A percentile compares a stretch with the other conserved stretches of the same genome.
Conservation (phyloP, 345 rosid genomes). For the Raphanus raphanistrum region DNA sequence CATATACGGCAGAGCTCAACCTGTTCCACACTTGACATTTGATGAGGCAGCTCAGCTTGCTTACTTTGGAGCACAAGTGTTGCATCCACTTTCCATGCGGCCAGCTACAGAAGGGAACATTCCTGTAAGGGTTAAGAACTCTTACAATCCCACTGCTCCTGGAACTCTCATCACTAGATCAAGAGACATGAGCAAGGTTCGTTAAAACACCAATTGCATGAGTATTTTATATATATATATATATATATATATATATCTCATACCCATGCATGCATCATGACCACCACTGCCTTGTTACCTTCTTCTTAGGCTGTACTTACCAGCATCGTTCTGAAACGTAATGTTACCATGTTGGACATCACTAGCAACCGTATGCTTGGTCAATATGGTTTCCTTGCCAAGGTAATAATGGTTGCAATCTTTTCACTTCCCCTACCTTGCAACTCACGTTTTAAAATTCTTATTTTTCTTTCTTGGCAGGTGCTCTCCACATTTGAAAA, state of each 20-base stretch:
- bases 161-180: conserved; percentile 9
- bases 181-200: conserved; percentile 17
- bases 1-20: conserved; percentile 7
- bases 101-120: conserved; percentile 12
- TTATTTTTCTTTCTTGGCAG: neutral
- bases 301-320: conserved; percentile 12
- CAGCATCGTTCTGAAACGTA: conserved; percentile 18
- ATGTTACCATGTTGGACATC: conserved; percentile 13
- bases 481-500: conserved; percentile 10
- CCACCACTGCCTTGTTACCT: neutral
- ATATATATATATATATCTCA: no score
- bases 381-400: conserved; percentile 1
- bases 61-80: conserved; percentile 5
- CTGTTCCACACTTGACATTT: conserved; percentile 14
- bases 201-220: neutral
- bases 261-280: neutral
- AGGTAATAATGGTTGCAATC: neutral
- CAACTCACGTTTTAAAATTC: neutral
- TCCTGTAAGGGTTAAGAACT: conserved; percentile 9
- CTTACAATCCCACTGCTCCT: conserved; percentile 3
- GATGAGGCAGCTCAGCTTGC: conserved; percentile 9
- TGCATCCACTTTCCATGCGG: conserved; percentile 16
- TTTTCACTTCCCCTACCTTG: neutral
- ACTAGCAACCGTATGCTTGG: conserved; percentile 15
- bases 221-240: neutral